Evolutionary conservation across 345 rosid species (phyloP), one percentile per base, ranked within the genome.

Genomic region (Eucalyptus erythrocorys): DNA sequence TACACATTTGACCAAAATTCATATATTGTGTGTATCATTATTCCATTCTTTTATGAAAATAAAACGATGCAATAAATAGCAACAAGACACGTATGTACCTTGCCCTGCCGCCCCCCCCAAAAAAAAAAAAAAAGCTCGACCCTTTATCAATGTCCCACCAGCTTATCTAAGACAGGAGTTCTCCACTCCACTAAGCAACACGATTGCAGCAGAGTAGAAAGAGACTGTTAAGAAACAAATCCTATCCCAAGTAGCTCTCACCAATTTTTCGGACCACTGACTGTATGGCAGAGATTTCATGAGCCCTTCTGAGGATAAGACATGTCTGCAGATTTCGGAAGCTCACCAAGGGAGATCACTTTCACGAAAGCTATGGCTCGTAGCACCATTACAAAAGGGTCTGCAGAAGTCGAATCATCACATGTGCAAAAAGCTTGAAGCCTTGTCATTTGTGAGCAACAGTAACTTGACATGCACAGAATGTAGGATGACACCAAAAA

Each of bases 11-110:
- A 3, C 6, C 61, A 55, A 55, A 55, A 11, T 55, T 55, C 13
- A 55, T 9, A 9, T 0, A 55, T 26, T 22, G 1, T 55, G 12
- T 22, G 13, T 10, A 26, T 2, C 30, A 0, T 10, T 22, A 55
- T 55, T 13, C 30, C 13, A 4, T 55, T 55, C 43, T 68, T 34
- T 4, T 10, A 0, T 19, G 43, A 68, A 34, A 2, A 68, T 4
- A 0, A 68, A 17, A 34, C 19, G 43, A 4, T 34, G 80, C 26
- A 17, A 68, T 68, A 34, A n/a, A 68, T 71, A 71, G 81, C 43
- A 34, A 34, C 43, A 34, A 34, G 19, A 71, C 81, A 5, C 10
- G 43, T 17, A 17, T 11, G 43, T 40, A 22, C 47, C 47, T 76
- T 76, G 84, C 47, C n/a, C n/a, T n/a, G n/a, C n/a, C n/a, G n/a